A percentile compares a stretch with the other conserved stretches of the same genome.
phyloP scores from a whole-genome alignment of 176 grass and related monocot species.

The Stipa capillata region DNA sequence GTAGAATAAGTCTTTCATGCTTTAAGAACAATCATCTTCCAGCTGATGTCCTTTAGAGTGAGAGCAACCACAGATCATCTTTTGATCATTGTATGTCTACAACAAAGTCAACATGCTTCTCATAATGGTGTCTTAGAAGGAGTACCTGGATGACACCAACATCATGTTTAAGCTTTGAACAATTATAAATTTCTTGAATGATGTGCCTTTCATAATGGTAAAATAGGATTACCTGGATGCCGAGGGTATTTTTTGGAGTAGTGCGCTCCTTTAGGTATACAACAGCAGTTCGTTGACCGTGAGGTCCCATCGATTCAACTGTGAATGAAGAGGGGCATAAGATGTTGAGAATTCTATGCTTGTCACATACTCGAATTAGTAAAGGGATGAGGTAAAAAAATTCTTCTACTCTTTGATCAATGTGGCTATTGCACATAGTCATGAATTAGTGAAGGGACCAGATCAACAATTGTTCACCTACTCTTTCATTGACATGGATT shows the following conservation, averaged over 20 bases:
- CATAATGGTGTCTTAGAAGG: conserved; percentile 81
- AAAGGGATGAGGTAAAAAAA: neutral
- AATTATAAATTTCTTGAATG: neutral
- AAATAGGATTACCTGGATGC: conserved; percentile 55
- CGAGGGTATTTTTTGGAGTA: conserved; percentile 75
- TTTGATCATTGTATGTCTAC: neutral
- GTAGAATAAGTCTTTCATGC: neutral
- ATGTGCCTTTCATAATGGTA: conserved; percentile 32
- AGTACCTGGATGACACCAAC: conserved; percentile 40
- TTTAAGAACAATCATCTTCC: neutral
- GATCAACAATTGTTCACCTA: no score
- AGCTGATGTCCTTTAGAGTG: neutral
- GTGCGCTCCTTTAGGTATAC: conserved; percentile 51
- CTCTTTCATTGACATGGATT: no score
- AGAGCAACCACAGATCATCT: neutral
- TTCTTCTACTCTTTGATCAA: neutral
- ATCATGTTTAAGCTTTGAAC: neutral
- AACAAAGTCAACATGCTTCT: conserved; percentile 16
- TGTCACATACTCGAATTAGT: neutral
- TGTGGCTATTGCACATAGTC: neutral
- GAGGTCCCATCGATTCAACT: conserved; percentile 81
- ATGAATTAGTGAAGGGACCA: neutral
- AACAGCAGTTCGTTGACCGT: conserved; percentile 69
- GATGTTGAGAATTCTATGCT: neutral
- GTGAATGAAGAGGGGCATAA: neutral